Evolutionary conservation across 2,329 filamentous ascomycete genomes (phyloP), one percentile per base, ranked within the genome.

Genomic region (Incumbomyces lentus): DNA sequence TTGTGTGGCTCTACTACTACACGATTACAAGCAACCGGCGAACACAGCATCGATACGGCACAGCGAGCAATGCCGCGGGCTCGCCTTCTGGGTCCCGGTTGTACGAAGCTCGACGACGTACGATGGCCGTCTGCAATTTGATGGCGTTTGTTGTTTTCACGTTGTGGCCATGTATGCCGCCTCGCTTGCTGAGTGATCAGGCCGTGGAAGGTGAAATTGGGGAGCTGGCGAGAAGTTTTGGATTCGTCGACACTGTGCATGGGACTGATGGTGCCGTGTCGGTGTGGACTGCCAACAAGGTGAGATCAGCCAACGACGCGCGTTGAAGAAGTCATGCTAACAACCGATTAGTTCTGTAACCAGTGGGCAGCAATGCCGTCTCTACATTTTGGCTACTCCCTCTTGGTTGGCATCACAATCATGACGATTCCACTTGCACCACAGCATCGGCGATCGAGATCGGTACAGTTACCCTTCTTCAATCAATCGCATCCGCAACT

Each of bases 331-430:
- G 34, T 14, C 26, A 47, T 13, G 18, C 37, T 40, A 17, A 43
- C 29, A 36, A 13, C 17, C 13, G 11, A 12, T 16, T 26, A 32
- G 10, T 34, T 40, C 31, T 36, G 44, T 16, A 37, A 41, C 37
- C 30, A 42, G 41, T 49, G 14, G 79, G 78, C 79, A 46, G 82
- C 82, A 6, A 86, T 86, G 82, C 82, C 82, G 1, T 83, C 79
- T 0, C 70, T 86, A 13, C 82, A 86, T 61, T 86, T 86, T 58
- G 82, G 82, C 2, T 86, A 86, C 65, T 82, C 80, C 2, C 74
- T 86, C 26, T 73, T 86, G 56, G 79, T 86, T 58, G 82, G 82
- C 6, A 64, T 86, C 11, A 86, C 82, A 3, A 72, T 86, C 48
- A 75, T 77, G 55, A 78, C 76, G 1, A 74, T 85, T 39, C 82